These are phyloP conservation scores for Metschnikowia peoriensis DNA, from an alignment of 805 yeast genomes.

Conservation along the genomic window DNA sequence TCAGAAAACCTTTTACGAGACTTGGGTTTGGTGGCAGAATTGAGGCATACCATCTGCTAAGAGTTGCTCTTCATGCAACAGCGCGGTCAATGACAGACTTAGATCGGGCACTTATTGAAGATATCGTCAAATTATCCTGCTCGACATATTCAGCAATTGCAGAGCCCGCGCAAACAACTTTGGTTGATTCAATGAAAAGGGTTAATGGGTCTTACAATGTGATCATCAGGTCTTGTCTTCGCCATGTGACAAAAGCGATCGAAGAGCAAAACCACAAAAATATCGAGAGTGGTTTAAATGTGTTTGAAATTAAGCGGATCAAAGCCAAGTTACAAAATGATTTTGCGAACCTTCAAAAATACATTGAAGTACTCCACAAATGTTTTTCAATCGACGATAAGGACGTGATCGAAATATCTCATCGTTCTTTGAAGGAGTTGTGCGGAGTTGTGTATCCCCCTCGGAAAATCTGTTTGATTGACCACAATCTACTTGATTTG, in stretches of 20 bases:
- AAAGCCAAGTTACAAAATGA: conserved; percentile 58
- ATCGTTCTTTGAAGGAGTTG: conserved; percentile 43
- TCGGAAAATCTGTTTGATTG: conserved; percentile 47
- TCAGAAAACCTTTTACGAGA: conserved; percentile 72
- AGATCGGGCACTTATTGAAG: conserved; percentile 62
- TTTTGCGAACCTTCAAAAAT: conserved; percentile 47
- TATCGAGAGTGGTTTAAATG: conserved; percentile 61
- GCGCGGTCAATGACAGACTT: conserved; percentile 66
- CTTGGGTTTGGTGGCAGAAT: conserved; percentile 73
- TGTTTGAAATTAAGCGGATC: conserved; percentile 58
- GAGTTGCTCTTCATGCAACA: conserved; percentile 70
- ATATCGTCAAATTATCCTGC: conserved; percentile 60
- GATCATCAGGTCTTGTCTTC: conserved; percentile 51
- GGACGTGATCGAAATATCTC: conserved; percentile 54
- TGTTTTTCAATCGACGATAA: conserved; percentile 58
- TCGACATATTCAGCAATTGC: conserved; percentile 73
- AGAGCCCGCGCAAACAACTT: conserved; percentile 62
- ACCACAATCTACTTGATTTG: conserved; percentile 38
- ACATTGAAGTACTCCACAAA: conserved; percentile 48
- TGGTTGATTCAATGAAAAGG: conserved; percentile 68
- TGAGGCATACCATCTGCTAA: conserved; percentile 68
- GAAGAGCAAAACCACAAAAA: conserved; percentile 47
- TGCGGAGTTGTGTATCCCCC: conserved; percentile 32
- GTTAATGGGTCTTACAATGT: conserved; percentile 63
- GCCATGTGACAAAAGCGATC: conserved; percentile 49